Evolutionary conservation across 371 early-diverging fungal species (phyloP).

Genomic region (Saksenaea vasiformis): DNA sequence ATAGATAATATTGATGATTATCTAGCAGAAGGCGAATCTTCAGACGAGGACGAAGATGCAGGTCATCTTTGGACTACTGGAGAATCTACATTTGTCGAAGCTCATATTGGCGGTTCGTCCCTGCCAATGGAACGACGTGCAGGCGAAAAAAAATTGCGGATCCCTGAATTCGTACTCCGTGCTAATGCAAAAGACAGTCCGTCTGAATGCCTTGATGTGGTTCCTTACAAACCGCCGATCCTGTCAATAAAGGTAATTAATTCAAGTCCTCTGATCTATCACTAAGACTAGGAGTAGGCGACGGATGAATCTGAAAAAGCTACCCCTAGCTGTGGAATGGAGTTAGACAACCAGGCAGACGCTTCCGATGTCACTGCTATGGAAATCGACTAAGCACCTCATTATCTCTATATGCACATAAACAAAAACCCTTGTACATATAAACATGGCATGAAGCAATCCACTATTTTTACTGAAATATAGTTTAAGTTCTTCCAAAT

Average conservation of each 20-base stretch:
- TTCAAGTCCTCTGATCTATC: background rate
- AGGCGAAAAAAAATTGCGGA: conserved; percentile 29
- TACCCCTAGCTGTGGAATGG: background rate
- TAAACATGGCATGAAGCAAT: no score
- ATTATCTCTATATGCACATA: background rate
- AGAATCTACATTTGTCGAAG: background rate
- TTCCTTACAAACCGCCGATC: background rate
- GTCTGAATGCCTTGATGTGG: background rate
- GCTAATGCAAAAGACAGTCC: background rate
- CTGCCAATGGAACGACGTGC: conserved; percentile 34
- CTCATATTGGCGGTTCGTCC: conserved; percentile 23
- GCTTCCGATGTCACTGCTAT: background rate
- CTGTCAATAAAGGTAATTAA: background rate
- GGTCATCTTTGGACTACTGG: background rate
- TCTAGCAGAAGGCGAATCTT: background rate
- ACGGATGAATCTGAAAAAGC: background rate
- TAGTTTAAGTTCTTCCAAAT: no score
- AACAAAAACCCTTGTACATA: background rate
- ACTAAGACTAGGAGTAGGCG: background rate
- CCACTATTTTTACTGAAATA: no score
- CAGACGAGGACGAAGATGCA: background rate
- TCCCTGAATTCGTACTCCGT: conserved; percentile 37
- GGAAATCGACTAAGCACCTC: background rate
- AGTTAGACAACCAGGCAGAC: background rate
- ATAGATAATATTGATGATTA: background rate